phyloP scores from a whole-genome alignment of 1,284 basidiomycete species.

The Sporisorium exsertum region DNA sequence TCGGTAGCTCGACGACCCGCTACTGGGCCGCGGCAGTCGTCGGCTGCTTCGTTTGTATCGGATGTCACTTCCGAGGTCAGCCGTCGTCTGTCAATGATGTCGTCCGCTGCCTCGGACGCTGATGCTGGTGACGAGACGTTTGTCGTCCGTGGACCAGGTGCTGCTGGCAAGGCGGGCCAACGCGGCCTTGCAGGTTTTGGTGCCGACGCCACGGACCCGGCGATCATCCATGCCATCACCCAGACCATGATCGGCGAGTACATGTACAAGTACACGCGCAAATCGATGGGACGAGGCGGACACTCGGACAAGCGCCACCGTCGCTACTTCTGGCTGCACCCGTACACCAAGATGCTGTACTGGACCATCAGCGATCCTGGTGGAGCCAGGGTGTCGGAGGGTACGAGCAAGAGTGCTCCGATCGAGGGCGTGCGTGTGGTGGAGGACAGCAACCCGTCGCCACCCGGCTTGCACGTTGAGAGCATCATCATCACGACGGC shows the following conservation, averaged over 20 bases:
- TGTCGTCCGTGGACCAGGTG: slow-evolving; percentile 20
- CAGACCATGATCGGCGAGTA: slow-evolving; percentile 99
- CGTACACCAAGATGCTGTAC: slow-evolving; percentile 96
- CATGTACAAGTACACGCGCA: slow-evolving; percentile 95
- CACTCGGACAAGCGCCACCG: slow-evolving; percentile 90
- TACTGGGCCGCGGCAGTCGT: slow-evolving; percentile 44
- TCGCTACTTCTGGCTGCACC: slow-evolving; percentile 99
- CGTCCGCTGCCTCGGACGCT: slow-evolving; percentile 44
- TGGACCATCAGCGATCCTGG: slow-evolving; percentile 97
- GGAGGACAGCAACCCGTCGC: slow-evolving; percentile 90
- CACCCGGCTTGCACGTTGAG: slow-evolving; percentile 90
- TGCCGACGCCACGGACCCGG: slow-evolving; percentile 61
- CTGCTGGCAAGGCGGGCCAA: slow-evolving; percentile 17
- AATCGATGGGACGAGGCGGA: slow-evolving; percentile 84
- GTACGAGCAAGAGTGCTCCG: slow-evolving; percentile 96
- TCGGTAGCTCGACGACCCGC: slow-evolving; percentile 33
- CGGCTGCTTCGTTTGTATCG: slow-evolving; percentile 58
- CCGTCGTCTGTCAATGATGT: slow-evolving; percentile 54
- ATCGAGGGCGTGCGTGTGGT: slow-evolving; percentile 91
- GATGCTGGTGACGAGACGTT: slow-evolving; percentile 45
- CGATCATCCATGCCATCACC: slow-evolving; percentile 86
- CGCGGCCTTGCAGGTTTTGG: slow-evolving; percentile 34
- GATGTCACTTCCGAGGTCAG: slow-evolving; percentile 62
- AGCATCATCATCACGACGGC: slow-evolving; percentile 92
- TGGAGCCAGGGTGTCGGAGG: slow-evolving; percentile 84